Evolutionary conservation across 129 eudicot genomes (phyloP).

Genomic region (Centrapalus pauciflorus): DNA sequence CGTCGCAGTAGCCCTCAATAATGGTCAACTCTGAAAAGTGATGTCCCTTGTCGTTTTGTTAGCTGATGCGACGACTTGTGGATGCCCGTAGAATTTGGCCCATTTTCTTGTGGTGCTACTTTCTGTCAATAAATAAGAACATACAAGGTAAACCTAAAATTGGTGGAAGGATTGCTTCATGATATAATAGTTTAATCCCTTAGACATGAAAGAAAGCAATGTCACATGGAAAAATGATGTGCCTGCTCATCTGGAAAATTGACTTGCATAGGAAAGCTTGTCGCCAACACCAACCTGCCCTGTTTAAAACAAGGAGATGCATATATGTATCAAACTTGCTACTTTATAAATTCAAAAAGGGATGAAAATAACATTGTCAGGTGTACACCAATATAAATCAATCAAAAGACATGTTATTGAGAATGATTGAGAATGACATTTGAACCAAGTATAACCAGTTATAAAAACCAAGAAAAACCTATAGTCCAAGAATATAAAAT

Average conservation of each 20-base stretch:
- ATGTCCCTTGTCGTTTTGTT: no score
- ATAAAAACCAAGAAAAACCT: background rate
- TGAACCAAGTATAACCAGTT: background rate
- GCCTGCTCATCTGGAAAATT: slow-evolving; percentile 82
- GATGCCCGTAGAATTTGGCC: no score
- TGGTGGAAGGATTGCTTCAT: background rate
- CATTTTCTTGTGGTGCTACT: no score
- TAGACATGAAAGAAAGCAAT: slow-evolving; percentile 23
- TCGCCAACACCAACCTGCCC: slow-evolving; percentile 98
- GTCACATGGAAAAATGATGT: slow-evolving; percentile 28
- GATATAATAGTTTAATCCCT: background rate
- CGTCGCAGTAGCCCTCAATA: no score
- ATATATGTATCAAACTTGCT: no score
- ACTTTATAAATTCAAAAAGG: no score
- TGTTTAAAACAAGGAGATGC: slow-evolving; percentile 20
- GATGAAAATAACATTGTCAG: no score
- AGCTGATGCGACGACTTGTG: no score
- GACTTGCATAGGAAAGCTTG: slow-evolving; percentile 78
- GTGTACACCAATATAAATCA: no score
- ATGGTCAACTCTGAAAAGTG: no score
- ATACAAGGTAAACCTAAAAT: slow-evolving; percentile 5
- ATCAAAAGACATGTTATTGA: background rate
- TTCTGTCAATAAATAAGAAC: slow-evolving; percentile 45
- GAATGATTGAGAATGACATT: background rate
- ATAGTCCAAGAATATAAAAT: background rate